Evolutionary conservation across 2,329 filamentous ascomycete genomes (phyloP), one percentile per base, ranked within the genome.

Genomic region (Cadophora malorum): DNA sequence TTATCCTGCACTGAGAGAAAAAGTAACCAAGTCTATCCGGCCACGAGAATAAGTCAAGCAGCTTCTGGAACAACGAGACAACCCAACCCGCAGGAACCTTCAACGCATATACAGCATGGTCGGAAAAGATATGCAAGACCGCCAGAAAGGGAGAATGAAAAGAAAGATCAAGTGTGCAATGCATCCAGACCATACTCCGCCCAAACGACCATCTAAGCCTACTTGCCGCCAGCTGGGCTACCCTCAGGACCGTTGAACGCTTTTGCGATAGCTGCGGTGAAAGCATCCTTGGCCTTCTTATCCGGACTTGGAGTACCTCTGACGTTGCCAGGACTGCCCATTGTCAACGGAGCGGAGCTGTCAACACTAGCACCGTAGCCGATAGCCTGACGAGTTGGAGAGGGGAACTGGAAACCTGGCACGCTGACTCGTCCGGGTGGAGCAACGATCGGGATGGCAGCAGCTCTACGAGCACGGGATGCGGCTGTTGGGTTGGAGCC

Each of bases 181-280:
- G 28, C 25, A 14, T 45, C 28, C 41, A 10, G 8, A 28, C 16
- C 41, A 14, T 31, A 23, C 3, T 55, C 45, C 38, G n/a, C 8
- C 19, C 25, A n/a, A 16, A 9, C 41, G 53, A 23, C 55, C 33
- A 25, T 38, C 21, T 59, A 59, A 45, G 56, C 56, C 6, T 59
- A 45, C 3, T 19, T 58, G n/a, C 55, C 41, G 16, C 38, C 41
- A 31, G 25, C 28, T 31, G 59, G 59, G 8, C 56, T 59, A 12
- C 59, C 41, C 41, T 62, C 49, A 16, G 59, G 59, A 50, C 59
- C 59, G 14, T 62, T 62, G 41, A 62, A 62, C 14, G 59, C 59
- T 10, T 14, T 62, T 25, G 23, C 45, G 25, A 62, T 50, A 35
- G 59, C 59, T 12, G 41, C 38, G 31, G 28, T 50, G 10, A 62